These are phyloP conservation scores for Rhamnella rubrinervis DNA, from an alignment of 331 rosid genomes.

Conservation along the genomic window DNA sequence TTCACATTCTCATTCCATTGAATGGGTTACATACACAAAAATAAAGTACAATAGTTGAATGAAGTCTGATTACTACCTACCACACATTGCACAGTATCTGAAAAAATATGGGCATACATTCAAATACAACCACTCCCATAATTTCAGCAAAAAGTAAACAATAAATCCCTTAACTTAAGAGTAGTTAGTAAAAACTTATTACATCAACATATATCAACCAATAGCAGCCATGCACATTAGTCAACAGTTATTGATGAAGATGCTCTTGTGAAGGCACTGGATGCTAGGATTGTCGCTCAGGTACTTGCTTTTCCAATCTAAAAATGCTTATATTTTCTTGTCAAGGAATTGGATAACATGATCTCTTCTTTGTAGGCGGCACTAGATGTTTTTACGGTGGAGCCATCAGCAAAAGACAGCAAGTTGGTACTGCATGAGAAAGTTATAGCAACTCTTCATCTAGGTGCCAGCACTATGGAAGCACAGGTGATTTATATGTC, in stretches of 20 bases:
- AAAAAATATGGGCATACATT: no score
- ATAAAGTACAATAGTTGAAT: no score
- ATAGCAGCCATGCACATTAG: no score
- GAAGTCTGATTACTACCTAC: no score
- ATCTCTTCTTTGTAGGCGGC: conserved; percentile 59
- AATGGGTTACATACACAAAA: no score
- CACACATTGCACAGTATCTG: no score
- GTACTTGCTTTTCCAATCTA: conserved; percentile 28
- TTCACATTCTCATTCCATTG: no score
- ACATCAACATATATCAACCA: no score
- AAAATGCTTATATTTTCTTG: conserved; percentile 2
- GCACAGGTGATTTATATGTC: conserved; percentile 56
- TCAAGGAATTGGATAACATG: neutral
- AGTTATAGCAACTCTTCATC: conserved; percentile 86
- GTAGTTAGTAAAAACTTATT: no score
- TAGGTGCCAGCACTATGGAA: conserved; percentile 89
- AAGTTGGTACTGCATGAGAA: conserved; percentile 66
- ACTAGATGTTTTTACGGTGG: conserved; percentile 78
- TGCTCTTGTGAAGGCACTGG: conserved; percentile 74
- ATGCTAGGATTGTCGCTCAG: conserved; percentile 84
- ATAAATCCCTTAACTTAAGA: no score
- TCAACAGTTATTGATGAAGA: conserved; percentile 94
- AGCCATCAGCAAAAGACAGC: conserved; percentile 66
- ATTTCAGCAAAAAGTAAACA: no score
- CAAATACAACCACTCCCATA: no score